Percentiles rank a stretch among this genome's conserved stretches.
These are phyloP conservation scores for Acer campestre DNA, from an alignment of 345 rosid species.

Conservation along the genomic window DNA sequence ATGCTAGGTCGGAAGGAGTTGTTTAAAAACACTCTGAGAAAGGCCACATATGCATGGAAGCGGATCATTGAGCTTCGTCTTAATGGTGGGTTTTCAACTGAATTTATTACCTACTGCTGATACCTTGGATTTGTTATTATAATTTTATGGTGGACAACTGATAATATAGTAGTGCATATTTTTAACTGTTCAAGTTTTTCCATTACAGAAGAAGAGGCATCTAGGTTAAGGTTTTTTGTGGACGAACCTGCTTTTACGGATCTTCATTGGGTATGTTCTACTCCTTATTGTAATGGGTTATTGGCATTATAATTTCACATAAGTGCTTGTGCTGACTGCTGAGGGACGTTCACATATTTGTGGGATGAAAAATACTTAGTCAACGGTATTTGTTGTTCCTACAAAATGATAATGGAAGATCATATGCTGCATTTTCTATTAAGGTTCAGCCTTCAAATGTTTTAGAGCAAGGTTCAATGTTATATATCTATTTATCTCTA, in stretches of 20 bases:
- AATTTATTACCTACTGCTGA: neutral
- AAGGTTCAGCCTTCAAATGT: constrained; percentile 10
- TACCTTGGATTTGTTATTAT: neutral
- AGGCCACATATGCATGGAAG: constrained; percentile 90
- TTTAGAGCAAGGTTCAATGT: neutral
- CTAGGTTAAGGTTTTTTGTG: constrained; percentile 59
- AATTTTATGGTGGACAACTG: neutral
- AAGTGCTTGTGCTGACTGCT: neutral
- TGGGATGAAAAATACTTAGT: neutral
- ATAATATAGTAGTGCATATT: neutral
- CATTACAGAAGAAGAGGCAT: constrained; percentile 86
- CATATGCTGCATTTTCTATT: constrained; percentile 8
- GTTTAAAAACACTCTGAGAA: constrained; percentile 82
- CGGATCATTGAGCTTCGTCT: constrained; percentile 86
- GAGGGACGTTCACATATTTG: constrained; percentile 6
- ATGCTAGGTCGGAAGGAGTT: constrained; percentile 83
- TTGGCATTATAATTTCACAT: neutral
- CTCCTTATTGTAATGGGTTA: neutral
- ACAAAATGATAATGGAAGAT: neutral
- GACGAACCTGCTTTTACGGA: constrained; percentile 90
- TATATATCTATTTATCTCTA: neutral
- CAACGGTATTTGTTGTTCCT: neutral
- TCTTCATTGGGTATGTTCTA: constrained; percentile 83
- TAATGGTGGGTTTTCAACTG: constrained; percentile 44
- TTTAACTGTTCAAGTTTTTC: constrained; percentile 5